Percentiles rank a stretch among this genome's conserved stretches.
Conservation (phyloP, 2,329 filamentous ascomycete species). For the Colletotrichum tanaceti region DNA sequence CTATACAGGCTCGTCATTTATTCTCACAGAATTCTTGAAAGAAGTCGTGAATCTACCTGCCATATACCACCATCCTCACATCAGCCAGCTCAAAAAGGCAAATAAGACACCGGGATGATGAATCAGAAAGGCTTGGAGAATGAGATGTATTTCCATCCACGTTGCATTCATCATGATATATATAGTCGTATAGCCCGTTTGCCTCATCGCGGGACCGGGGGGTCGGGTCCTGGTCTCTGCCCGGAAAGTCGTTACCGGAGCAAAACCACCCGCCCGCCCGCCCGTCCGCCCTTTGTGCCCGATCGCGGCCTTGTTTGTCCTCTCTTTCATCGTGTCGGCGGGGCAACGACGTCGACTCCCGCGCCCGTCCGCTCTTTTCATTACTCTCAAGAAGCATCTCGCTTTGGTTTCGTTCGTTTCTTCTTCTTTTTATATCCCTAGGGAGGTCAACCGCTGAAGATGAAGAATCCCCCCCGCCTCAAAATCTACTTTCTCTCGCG, state of each 20-base stretch:
- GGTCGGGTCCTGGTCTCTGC: no score
- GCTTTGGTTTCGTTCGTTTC: neutral
- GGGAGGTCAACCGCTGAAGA: neutral
- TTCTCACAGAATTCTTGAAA: no score
- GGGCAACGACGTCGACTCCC: no score
- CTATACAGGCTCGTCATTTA: neutral
- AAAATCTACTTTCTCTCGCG: constrained; percentile 35
- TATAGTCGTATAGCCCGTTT: constrained; percentile 23
- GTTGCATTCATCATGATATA: constrained; percentile 30
- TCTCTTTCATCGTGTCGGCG: constrained; percentile 7
- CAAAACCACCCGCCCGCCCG: no score
- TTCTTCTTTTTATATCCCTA: no score
- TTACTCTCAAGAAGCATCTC: constrained; percentile 11
- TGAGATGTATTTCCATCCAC: neutral
- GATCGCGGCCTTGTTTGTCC: neutral
- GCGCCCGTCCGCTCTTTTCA: constrained; percentile 2
- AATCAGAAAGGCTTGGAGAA: neutral
- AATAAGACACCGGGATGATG: neutral
- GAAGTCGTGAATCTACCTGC: no score
- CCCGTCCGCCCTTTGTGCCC: constrained; percentile 1
- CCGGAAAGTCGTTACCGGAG: constrained; percentile 32
- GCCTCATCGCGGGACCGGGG: neutral
- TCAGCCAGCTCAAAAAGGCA: no score
- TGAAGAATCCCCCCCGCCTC: no score
- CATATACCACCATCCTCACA: no score